These are phyloP conservation scores for Phytomonas sp. DNA, from an alignment of 208 protist genomes.

Conservation along the genomic window DNA sequence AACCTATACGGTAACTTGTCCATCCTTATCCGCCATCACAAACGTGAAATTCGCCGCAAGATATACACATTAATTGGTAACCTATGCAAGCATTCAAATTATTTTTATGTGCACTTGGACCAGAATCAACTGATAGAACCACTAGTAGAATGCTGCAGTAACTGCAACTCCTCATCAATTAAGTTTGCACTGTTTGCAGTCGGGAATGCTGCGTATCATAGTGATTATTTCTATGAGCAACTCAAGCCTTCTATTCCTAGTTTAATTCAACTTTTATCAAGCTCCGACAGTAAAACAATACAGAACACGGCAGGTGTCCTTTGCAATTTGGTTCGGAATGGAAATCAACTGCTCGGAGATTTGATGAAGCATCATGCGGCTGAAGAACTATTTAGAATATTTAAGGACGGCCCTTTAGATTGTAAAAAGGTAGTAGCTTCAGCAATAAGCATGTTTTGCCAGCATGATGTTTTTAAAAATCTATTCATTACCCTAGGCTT, in stretches of 20 bases:
- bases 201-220: slow-evolving; percentile 94
- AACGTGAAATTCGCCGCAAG: slow-evolving; percentile 81
- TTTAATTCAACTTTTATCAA: slow-evolving; percentile 65
- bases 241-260: slow-evolving; percentile 68
- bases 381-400: slow-evolving; percentile 65
- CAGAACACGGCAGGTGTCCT: slow-evolving; percentile 92
- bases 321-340: slow-evolving; percentile 93
- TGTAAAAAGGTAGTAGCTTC: slow-evolving; percentile 83
- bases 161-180: slow-evolving; percentile 77
- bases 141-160: slow-evolving; percentile 79
- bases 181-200: slow-evolving; percentile 95
- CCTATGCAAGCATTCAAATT: slow-evolving; percentile 90
- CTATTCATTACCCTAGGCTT: slow-evolving; percentile 55
- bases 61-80: slow-evolving; percentile 94
- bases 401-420: slow-evolving; percentile 50
- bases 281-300: slow-evolving; percentile 90
- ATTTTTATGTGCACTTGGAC: slow-evolving; percentile 84
- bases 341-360: slow-evolving; percentile 44
- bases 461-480: slow-evolving; percentile 68
- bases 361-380: slow-evolving; percentile 65
- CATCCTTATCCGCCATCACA: slow-evolving; percentile 54
- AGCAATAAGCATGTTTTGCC: slow-evolving; percentile 86
- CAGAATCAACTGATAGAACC: slow-evolving; percentile 55
- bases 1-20: slow-evolving; percentile 67
- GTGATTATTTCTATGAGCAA: slow-evolving; percentile 70